Evolutionary conservation across 768 basidiomycete species (phyloP).

Genomic region (Leccinum olivaceopallidum): DNA sequence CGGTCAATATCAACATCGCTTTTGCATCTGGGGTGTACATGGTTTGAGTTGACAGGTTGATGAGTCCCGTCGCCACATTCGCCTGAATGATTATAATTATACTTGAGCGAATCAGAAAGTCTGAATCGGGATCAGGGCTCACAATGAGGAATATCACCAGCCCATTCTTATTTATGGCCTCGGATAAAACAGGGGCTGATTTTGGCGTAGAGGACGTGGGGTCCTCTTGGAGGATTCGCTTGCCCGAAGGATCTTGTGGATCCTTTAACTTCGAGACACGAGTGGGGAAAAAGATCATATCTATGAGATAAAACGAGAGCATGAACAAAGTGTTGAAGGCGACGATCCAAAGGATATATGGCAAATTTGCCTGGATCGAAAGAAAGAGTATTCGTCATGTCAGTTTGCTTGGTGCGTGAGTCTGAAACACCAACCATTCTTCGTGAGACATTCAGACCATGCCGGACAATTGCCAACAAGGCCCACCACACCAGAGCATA

Average conservation of each 20-base stretch:
- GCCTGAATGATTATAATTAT: constrained; percentile 50
- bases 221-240: constrained; percentile 29
- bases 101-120: background rate
- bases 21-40: constrained; percentile 66
- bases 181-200: constrained; percentile 55
- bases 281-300: constrained; percentile 65
- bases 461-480: constrained; percentile 41
- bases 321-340: constrained; percentile 90
- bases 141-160: constrained; percentile 81
- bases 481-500: constrained; percentile 83
- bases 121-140: constrained; percentile 32
- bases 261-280: constrained; percentile 32
- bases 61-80: constrained; percentile 80
- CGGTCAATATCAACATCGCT: constrained; percentile 62
- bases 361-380: constrained; percentile 70
- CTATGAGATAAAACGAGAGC: constrained; percentile 75
- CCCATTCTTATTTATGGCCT: constrained; percentile 82
- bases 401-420: background rate
- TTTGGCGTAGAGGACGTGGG: constrained; percentile 17
- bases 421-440: constrained; percentile 49
- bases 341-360: constrained; percentile 87
- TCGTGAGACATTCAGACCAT: constrained; percentile 52
- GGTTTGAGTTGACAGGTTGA: constrained; percentile 78
- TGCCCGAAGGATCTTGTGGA: constrained; percentile 24
- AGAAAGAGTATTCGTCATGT: background rate